Percentiles rank a stretch among this genome's conserved stretches.
Conservation (phyloP, 495 filamentous ascomycete species). For the Neurospora tetraspora region DNA sequence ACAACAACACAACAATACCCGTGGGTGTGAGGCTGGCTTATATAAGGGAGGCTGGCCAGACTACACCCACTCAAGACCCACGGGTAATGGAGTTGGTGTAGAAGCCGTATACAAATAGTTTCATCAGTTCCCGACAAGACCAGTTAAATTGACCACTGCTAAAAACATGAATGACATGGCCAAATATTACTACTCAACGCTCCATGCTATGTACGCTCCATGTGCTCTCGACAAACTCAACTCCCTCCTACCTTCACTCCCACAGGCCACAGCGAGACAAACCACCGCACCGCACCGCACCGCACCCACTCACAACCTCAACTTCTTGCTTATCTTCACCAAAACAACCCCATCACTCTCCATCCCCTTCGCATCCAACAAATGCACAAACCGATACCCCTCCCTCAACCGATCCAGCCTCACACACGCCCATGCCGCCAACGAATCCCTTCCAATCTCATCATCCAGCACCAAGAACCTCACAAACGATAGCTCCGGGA, state of each 20-base stretch:
- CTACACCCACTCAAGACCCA: no score
- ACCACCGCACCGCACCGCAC: no score
- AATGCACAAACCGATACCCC: slow-evolving; percentile 67
- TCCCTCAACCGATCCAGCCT: slow-evolving; percentile 65
- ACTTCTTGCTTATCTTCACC: slow-evolving; percentile 53
- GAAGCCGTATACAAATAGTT: neutral
- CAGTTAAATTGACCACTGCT: neutral
- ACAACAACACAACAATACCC: neutral
- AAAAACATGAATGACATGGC: neutral
- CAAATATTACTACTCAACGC: neutral
- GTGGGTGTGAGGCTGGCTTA: no score
- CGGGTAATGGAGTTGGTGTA: neutral
- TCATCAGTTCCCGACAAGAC: neutral
- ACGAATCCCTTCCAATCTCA: slow-evolving; percentile 58
- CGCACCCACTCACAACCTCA: slow-evolving; percentile 17
- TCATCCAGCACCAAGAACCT: slow-evolving; percentile 83
- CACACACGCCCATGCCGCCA: slow-evolving; percentile 84
- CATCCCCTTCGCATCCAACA: slow-evolving; percentile 54
- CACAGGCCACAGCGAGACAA: no score
- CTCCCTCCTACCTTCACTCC: neutral
- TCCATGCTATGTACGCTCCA: neutral
- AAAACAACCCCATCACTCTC: slow-evolving; percentile 55
- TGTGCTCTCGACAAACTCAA: neutral
- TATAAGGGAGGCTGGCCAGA: no score
- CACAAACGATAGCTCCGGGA: slow-evolving; percentile 72